These are phyloP conservation scores for Theobroma cacao DNA, from an alignment of 345 rosid species.

Conservation along the genomic window DNA sequence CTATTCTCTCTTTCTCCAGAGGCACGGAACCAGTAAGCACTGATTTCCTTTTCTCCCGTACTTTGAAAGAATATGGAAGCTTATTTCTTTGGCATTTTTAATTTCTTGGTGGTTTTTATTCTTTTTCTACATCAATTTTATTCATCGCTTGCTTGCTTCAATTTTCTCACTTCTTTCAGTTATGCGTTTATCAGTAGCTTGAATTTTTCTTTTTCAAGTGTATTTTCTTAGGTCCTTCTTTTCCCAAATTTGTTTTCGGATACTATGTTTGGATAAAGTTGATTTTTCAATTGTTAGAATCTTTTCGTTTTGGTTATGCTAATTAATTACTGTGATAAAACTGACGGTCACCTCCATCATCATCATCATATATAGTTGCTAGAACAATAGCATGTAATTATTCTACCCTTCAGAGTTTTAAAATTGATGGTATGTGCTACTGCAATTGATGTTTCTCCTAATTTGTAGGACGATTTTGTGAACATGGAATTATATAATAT, in stretches of 20 bases:
- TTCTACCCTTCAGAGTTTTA: not conserved
- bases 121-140: too few relatives aligned
- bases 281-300: too few relatives aligned
- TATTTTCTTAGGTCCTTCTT: too few relatives aligned
- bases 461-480: not conserved
- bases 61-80: not conserved
- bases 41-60: not conserved
- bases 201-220: too few relatives aligned
- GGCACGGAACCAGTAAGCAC: not conserved
- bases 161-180: too few relatives aligned
- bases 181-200: too few relatives aligned
- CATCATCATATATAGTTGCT: not conserved
- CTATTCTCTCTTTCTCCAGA: not conserved
- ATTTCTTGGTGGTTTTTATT: too few relatives aligned
- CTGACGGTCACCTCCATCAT: not conserved
- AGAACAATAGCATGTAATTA: not conserved
- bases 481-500: not conserved
- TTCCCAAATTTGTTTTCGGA: too few relatives aligned
- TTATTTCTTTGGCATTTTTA: too few relatives aligned
- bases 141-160: too few relatives aligned
- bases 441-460: not conserved
- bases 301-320: too few relatives aligned
- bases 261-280: too few relatives aligned
- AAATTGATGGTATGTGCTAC: not conserved
- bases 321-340: not conserved